Conservation (phyloP, 192 early-diverging fungal genomes). For the Entophlyctis luteolus region DNA sequence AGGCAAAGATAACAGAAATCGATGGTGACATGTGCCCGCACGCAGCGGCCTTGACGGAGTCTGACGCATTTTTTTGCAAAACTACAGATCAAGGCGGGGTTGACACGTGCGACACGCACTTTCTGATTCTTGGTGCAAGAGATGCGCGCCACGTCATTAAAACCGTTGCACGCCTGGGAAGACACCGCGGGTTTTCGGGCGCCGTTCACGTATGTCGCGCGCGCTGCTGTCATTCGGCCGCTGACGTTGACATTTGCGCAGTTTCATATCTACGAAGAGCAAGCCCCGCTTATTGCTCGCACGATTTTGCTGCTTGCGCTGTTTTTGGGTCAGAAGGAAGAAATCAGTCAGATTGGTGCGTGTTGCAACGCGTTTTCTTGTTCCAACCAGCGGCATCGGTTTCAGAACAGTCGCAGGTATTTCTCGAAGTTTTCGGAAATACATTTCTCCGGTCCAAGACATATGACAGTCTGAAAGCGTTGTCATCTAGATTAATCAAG, state of each 20-base stretch:
- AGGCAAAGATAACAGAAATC: too few relatives aligned
- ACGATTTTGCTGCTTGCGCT: conserved; percentile 42
- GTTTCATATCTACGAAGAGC: conserved; percentile 54
- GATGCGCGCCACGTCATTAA: conserved; percentile 51
- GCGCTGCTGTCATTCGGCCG: neutral
- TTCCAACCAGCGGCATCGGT: neutral
- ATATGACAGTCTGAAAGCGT: conserved; percentile 19
- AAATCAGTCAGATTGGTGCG: conserved; percentile 29
- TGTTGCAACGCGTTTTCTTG: neutral
- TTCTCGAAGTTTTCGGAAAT: conserved; percentile 57
- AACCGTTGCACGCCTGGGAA: conserved; percentile 35
- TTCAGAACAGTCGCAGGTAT: conserved; percentile 42
- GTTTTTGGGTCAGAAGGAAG: conserved; percentile 32
- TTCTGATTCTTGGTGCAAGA: conserved; percentile 43
- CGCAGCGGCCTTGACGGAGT: too few relatives aligned
- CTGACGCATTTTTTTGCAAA: too few relatives aligned
- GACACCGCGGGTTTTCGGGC: conserved; percentile 25
- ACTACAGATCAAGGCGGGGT: too few relatives aligned
- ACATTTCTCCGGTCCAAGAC: conserved; percentile 41
- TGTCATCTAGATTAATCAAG: conserved; percentile 33
- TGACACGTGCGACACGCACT: neutral
- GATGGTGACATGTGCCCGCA: too few relatives aligned
- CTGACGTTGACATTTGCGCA: conserved; percentile 8
- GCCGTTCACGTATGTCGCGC: conserved; percentile 11
- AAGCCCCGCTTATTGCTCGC: conserved; percentile 41